These are phyloP conservation scores for Suhomyces sp. DNA, from an alignment of 805 yeast genomes.

Conservation along the genomic window DNA sequence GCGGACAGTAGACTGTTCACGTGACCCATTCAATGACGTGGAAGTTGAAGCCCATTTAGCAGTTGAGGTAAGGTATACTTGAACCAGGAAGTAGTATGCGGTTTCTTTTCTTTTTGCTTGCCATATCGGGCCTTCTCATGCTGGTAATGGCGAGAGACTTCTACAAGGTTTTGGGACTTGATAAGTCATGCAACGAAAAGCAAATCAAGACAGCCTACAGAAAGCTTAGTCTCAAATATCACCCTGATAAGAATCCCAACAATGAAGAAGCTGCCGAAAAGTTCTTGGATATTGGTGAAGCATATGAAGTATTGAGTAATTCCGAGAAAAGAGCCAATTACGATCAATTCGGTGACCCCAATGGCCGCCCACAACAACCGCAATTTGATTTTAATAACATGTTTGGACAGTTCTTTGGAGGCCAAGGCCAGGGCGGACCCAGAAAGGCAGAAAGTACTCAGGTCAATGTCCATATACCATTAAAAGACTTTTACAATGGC, in stretches of 20 bases:
- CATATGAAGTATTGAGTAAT: slow-evolving; percentile 81
- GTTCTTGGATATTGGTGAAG: slow-evolving; percentile 90
- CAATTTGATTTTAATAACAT: slow-evolving; percentile 52
- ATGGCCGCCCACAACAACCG: slow-evolving; percentile 35
- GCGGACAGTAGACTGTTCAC: neutral
- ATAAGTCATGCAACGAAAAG: slow-evolving; percentile 65
- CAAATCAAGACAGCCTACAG: slow-evolving; percentile 87
- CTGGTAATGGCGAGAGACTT: slow-evolving; percentile 39
- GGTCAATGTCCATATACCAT: slow-evolving; percentile 52
- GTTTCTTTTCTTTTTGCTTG: slow-evolving; percentile 4
- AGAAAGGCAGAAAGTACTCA: slow-evolving; percentile 59
- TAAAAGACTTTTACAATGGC: slow-evolving; percentile 75
- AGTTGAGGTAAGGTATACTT: neutral
- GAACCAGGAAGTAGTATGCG: slow-evolving; percentile 1
- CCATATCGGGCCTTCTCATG: slow-evolving; percentile 8
- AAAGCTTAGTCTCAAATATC: slow-evolving; percentile 76
- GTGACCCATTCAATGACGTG: slow-evolving; percentile 5
- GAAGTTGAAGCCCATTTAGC: neutral
- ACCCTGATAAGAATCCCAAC: slow-evolving; percentile 86
- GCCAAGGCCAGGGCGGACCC: slow-evolving; percentile 35
- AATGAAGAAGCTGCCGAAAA: slow-evolving; percentile 79
- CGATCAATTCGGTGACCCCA: slow-evolving; percentile 74
- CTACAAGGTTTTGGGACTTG: slow-evolving; percentile 65
- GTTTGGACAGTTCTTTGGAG: slow-evolving; percentile 53
- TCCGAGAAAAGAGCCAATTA: slow-evolving; percentile 63